Base-by-base conservation (phyloP, 371 early-diverging fungal genomes). In the Chytridium lagenaria region DNA sequence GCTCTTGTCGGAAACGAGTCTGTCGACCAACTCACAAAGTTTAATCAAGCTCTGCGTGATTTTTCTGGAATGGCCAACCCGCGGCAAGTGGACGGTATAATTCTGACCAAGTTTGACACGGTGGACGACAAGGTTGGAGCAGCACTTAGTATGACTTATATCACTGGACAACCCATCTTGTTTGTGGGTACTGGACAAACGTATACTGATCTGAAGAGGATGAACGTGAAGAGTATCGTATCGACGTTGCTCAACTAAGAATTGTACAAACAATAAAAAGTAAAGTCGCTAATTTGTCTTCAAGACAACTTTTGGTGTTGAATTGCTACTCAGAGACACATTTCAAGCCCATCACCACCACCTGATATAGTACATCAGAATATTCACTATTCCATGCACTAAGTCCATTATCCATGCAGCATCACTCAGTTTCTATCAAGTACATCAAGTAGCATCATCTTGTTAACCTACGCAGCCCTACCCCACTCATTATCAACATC, bases 131-230 rank as follows among this genome's bases (percentile, higher is more conserved):
- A 44, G 19, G 44, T 44, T 44, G 44, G 44, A 19, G 44, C 44
- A 44, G 98, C 98, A 0, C 80, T 99, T 40, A 93, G 95, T n/a
- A 95, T 98, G 98, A 93, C 97, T 2, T 95, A 92, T 78, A 92
- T 92, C 40, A 95, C 98, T 12, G 92, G 96, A 1, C 92, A 96
- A 78, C 99, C 99, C n/a, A 97, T 99, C 61, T 83, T 98, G 70
- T 99, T 99, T 89, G 95, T 99, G 19, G 99, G 99, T 37, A 96
- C 95, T 1, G 99, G 99, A 1, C 99, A 99, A 85, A 98, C 98
- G 1, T 99, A 99, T 80, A 94, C 95, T 10, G 99, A 99, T 87
- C 86, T 99, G 74, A 90, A 91, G 78, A 92, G 90, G 63, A 91
- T 97, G 85, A 92, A 91, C 71, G 94, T 97, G 26, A 79, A 85